Percentiles rank a stretch among this genome's conserved stretches.
These are phyloP conservation scores for Thalassiosira livingstoniorum DNA, from an alignment of 352 stramenopile species.

Conservation along the genomic window DNA sequence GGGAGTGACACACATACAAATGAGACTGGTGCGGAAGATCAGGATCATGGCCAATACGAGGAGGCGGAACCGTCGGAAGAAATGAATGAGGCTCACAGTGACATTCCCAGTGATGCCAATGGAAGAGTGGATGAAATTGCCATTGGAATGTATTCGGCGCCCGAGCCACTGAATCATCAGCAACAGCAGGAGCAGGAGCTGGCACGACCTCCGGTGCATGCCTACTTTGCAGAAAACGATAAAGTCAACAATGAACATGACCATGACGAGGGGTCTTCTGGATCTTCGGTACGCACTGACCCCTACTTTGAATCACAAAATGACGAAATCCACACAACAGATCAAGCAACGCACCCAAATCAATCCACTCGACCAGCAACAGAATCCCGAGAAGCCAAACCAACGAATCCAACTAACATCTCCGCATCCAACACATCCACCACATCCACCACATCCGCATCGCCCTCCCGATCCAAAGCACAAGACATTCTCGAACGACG, in stretches of 20 bases:
- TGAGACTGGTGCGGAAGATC: background rate
- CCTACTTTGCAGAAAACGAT: too few relatives aligned
- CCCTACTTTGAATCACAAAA: too few relatives aligned
- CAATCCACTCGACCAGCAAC: background rate
- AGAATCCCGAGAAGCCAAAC: background rate
- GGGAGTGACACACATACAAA: background rate
- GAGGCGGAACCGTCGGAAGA: constrained; percentile 21
- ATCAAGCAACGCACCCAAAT: background rate
- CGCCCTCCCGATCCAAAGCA: constrained; percentile 42
- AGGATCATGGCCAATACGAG: constrained; percentile 3
- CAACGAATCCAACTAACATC: background rate
- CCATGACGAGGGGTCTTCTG: background rate
- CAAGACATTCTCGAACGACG: constrained; percentile 51
- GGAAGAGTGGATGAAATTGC: too few relatives aligned
- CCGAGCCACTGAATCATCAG: too few relatives aligned
- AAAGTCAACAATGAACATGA: background rate
- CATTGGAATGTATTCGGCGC: too few relatives aligned
- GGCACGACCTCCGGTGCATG: constrained; percentile 5
- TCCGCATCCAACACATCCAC: too few relatives aligned
- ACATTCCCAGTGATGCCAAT: too few relatives aligned
- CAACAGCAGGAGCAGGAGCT: background rate
- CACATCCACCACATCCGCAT: too few relatives aligned
- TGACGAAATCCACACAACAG: too few relatives aligned
- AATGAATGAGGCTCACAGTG: too few relatives aligned
- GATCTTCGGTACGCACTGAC: background rate